Evolutionary conservation across 345 rosid genomes (phyloP), one percentile per base, ranked within the genome.

Genomic region (Camelina laxa): DNA sequence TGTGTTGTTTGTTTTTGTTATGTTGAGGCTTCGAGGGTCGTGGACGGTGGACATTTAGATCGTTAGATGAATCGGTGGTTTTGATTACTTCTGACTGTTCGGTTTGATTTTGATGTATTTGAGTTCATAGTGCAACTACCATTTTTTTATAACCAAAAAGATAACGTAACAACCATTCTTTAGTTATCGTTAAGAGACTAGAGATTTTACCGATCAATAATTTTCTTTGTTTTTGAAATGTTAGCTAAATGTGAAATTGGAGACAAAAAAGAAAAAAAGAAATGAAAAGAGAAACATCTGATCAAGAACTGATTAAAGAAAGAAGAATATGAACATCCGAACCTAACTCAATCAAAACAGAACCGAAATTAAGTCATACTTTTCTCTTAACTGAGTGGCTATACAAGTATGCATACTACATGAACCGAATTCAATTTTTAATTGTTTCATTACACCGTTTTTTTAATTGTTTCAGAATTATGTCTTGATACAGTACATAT

Each of bases 61-160:
- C n/a, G 57, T 15, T 16, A 70, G 47, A 11, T 35, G 49, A 68
- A 51, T 44, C 44, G 59, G 42, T 54, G 64, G 69, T 69, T 50
- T 51, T 21, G 21, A 16, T 62, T 15, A 20, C 33, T 55, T 51
- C 4, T 58, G 76, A 78, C 77, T 51, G 64, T 59, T 72, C 8
- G 73, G 73, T 78, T 60, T 49, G 31, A 38, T 61, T 20, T 49
- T 21, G 65, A 60, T 60, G 6, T 4, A 20, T 9, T 3, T 60
- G 17, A 65, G 71, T 48, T 67, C 67, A 33, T 60, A 59, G 59
- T 54, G 64, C 45, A 75, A 69, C 79, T 51, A 75, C 79, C 73
- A 50, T 48, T 48, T 48, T 27, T 48, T 48, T 48, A 22, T 48
- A 7, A 45, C 49, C 8, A 15, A 15, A 15, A 14, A 44, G 0